These are phyloP conservation scores for Asterella californica DNA, from an alignment of 225 moss, liverwort and hornwort species.

Conservation along the genomic window DNA sequence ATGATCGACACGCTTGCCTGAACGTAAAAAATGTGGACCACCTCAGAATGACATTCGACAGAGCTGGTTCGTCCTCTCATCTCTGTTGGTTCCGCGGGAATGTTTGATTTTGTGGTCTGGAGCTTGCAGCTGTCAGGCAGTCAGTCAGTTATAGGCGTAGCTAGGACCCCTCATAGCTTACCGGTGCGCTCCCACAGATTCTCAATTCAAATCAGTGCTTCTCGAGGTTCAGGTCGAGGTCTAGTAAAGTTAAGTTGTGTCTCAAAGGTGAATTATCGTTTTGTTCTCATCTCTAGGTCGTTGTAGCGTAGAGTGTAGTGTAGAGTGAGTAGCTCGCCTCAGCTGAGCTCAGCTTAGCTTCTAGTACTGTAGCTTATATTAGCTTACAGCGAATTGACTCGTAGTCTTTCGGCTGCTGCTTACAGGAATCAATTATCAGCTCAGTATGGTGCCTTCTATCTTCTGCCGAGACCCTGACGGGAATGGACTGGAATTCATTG, in stretches of 20 bases:
- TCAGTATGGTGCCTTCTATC: slow-evolving; percentile 31
- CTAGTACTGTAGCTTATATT: not conserved
- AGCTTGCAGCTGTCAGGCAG: too few species aligned
- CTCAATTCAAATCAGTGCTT: not conserved
- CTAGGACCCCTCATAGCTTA: too few species aligned
- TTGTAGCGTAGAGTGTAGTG: not conserved
- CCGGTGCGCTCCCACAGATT: not conserved
- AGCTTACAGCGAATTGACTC: not conserved
- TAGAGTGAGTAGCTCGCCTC: not conserved
- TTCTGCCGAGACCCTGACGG: slow-evolving; percentile 41
- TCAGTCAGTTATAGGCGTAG: not conserved
- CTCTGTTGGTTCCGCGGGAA: not conserved
- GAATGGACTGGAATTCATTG: slow-evolving; percentile 33
- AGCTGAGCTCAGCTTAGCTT: not conserved
- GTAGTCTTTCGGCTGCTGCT: not conserved
- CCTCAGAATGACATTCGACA: slow-evolving; percentile 25
- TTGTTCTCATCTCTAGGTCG: not conserved
- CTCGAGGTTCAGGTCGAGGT: too few species aligned
- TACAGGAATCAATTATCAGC: slow-evolving; percentile 37
- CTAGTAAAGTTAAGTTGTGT: too few species aligned
- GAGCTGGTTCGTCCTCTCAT: slow-evolving; percentile 22
- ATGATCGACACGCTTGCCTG: slow-evolving; percentile 41
- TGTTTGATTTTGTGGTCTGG: not conserved
- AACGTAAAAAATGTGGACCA: slow-evolving; percentile 37
- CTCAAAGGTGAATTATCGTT: too few species aligned